A percentile compares a stretch with the other conserved stretches of the same genome.
These are phyloP conservation scores for Pelargonium nanum DNA, from an alignment of 345 rosid genomes.

Conservation along the genomic window DNA sequence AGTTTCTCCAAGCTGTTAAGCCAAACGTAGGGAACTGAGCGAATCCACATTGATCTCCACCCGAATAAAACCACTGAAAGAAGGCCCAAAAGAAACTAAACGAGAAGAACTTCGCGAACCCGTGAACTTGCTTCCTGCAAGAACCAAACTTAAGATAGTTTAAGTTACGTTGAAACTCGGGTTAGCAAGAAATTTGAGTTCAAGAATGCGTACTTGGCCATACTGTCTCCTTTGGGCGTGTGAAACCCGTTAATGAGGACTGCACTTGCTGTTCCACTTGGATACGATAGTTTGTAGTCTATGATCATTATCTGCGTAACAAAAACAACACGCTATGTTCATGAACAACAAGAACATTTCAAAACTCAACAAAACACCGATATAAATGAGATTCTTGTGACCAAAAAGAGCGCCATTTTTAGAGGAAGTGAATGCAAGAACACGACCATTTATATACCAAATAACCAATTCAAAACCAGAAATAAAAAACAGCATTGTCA, in stretches of 20 bases:
- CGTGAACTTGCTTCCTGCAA: conserved; percentile 73
- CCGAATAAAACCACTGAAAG: conserved; percentile 79
- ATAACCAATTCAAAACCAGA: no score
- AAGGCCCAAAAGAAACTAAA: conserved; percentile 73
- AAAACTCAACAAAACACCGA: no score
- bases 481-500: no score
- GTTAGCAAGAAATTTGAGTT: conserved; percentile 3
- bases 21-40: conserved; percentile 78
- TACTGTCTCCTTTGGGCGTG: conserved; percentile 56
- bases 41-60: conserved; percentile 64
- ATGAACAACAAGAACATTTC: no score
- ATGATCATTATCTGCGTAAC: conserved; percentile 67
- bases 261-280: conserved; percentile 93
- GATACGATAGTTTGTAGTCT: conserved; percentile 71
- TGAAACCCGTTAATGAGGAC: conserved; percentile 84
- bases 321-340: not conserved
- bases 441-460: no score
- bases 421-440: no score
- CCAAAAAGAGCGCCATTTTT: no score
- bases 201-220: conserved; percentile 50
- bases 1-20: conserved; percentile 61
- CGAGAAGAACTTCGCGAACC: conserved; percentile 55
- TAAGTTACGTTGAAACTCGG: not conserved
- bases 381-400: no score
- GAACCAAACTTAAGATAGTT: not conserved